Evolutionary conservation across 352 stramenopile genomes (phyloP), one percentile per base, ranked within the genome.

Genomic region (Thalassiosira sp.): DNA sequence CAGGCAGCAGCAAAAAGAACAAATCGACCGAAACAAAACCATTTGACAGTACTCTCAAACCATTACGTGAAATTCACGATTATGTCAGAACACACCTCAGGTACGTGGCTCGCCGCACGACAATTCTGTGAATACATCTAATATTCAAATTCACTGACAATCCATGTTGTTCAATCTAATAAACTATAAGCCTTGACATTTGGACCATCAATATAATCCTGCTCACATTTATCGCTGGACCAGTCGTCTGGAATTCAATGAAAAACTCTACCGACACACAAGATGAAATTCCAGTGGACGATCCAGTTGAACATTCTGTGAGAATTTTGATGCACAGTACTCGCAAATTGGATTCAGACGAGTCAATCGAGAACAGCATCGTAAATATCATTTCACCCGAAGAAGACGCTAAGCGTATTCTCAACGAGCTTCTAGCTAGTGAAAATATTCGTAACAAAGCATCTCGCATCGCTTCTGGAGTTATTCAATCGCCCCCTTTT

Each of bases 401-500:
- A 68, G 63, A 81, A 53, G 72, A 81, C 49, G 72, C 63, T 2
- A 81, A 75, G 68, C 63, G 72, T 15, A 81, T 81, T 45, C 43
- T 81, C 5, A 75, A 75, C 45, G 63, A 81, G 43, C 51, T 75
- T 16, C 46, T 81, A 10, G 63, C 46, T 1, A 81, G 72, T 63
- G 72, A 81, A 49, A 68, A 69, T 60, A 25, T 81, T 27, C 57
- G 64, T 16, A 72, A 56, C 11, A 72, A 56, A 43, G 72, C 64
- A 49, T 81, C 72, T 40, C 56, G 64, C 33, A 72, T 81, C 42
- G 72, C 72, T 22, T 66, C 73, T 11, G 70, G 75, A 25, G 72
- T 92, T 18, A 72, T 92, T n/a, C 54, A 84, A 67, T 85, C 75
- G 1, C 49, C 61, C 24, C 70, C 83, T 45, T 85, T 92, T 64